phyloP scores from a whole-genome alignment of 2,329 filamentous ascomycete species.

The Colletotrichum euphorbiae region DNA sequence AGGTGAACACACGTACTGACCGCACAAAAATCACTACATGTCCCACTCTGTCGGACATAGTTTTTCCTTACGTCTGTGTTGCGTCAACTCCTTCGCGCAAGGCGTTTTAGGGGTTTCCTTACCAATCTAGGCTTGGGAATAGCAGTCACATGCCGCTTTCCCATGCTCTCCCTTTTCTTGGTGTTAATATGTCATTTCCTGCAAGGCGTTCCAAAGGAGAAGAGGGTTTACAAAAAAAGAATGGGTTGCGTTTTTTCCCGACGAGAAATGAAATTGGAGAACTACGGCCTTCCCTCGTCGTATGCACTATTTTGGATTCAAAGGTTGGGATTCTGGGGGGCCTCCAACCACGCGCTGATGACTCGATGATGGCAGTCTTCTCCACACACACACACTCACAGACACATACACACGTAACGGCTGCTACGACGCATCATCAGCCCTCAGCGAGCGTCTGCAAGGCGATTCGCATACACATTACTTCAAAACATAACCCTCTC shows the following conservation, averaged over 20 bases:
- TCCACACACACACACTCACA: conserved; percentile 1
- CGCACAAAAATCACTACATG: conserved; percentile 5
- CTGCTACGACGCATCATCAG: conserved; percentile 19
- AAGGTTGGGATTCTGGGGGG: conserved; percentile 33
- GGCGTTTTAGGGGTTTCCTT: conserved; percentile 29
- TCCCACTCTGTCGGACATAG: conserved; percentile 15
- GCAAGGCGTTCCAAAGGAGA: conserved; percentile 39
- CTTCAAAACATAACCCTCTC: conserved; percentile 20
- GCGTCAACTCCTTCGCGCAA: conserved; percentile 36
- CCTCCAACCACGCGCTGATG: conserved; percentile 37
- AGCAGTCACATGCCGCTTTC: background rate
- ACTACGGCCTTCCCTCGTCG: conserved; percentile 29
- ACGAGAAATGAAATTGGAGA: conserved; percentile 26
- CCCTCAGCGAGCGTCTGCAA: background rate
- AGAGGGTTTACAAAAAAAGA: conserved; percentile 34
- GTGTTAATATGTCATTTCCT: conserved; percentile 39
- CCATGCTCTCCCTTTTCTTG: conserved; percentile 17
- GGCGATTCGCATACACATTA: conserved; percentile 12
- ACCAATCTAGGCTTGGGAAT: background rate
- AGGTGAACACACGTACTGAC: conserved; percentile 39
- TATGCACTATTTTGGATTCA: conserved; percentile 28
- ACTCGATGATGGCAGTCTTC: conserved; percentile 18
- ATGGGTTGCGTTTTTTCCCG: conserved; percentile 17
- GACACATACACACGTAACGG: conserved; percentile 9
- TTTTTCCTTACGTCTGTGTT: conserved; percentile 34